A percentile compares a stretch with the other conserved stretches of the same genome.
Evolutionary conservation across 2,329 filamentous ascomycete genomes (phyloP).

Genomic region (Fusarium nisikadoi): DNA sequence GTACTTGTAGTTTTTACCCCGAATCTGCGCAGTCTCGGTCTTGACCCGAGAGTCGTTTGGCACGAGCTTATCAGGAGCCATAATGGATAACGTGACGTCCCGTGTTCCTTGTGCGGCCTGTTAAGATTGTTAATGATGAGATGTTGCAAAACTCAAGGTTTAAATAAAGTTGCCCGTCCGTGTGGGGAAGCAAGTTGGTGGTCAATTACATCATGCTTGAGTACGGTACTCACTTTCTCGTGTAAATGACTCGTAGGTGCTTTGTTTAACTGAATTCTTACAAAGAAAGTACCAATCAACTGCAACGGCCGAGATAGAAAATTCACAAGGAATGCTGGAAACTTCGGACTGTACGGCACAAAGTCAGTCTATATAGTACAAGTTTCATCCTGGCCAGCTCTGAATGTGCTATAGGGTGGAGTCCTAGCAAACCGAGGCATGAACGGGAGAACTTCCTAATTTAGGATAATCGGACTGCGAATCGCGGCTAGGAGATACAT

Average conservation of each 20-base stretch:
- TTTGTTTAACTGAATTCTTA: not conserved
- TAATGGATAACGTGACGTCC: constrained; percentile 38
- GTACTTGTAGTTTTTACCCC: constrained; percentile 77
- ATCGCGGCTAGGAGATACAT: constrained; percentile 3
- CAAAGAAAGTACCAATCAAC: not conserved
- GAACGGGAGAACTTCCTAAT: constrained; percentile 31
- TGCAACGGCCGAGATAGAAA: not conserved
- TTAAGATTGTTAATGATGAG: constrained; percentile 13
- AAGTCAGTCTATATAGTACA: constrained; percentile 4
- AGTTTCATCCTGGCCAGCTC: not conserved
- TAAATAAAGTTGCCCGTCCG: not conserved
- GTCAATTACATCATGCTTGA: constrained; percentile 13
- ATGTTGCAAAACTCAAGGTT: not conserved
- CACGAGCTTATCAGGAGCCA: constrained; percentile 71
- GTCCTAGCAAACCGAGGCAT: constrained; percentile 27
- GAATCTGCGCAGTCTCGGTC: constrained; percentile 70
- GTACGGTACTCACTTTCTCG: constrained; percentile 15
- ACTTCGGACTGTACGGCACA: not conserved
- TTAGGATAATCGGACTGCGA: constrained; percentile 17
- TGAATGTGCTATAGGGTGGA: constrained; percentile 5
- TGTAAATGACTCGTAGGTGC: not conserved
- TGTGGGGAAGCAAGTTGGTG: not conserved
- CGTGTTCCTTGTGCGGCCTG: not conserved
- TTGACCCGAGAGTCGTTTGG: constrained; percentile 74
- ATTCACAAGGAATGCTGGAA: not conserved